Conservation (phyloP, 768 basidiomycete species). For the Symmetrospora coprosmae region DNA sequence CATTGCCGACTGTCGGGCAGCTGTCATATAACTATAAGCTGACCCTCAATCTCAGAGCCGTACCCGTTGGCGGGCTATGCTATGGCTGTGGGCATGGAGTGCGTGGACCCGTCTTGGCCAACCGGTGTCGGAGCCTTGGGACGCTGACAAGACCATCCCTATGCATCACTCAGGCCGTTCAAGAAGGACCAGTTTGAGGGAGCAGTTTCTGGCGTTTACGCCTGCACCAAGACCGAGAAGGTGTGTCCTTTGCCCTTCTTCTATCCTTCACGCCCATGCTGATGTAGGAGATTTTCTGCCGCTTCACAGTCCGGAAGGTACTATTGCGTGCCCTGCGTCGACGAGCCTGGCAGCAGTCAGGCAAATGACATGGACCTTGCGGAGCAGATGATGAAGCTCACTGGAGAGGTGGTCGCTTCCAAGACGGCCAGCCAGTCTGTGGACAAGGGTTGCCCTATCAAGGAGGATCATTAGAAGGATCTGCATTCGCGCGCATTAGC, state of each 20-base stretch:
- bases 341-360: slow-evolving; percentile 19
- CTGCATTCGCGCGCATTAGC: too few species aligned
- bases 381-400: slow-evolving; percentile 23
- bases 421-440: too few species aligned
- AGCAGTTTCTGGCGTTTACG: slow-evolving; percentile 12
- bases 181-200: slow-evolving; percentile 21
- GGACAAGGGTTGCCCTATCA: too few species aligned
- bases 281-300: not conserved
- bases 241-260: too few species aligned
- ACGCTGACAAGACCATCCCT: too few species aligned
- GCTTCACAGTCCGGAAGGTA: not conserved
- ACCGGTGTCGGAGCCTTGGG: too few species aligned
- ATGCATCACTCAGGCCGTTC: too few species aligned
- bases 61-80: slow-evolving; percentile 20
- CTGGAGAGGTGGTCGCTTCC: not conserved
- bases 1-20: slow-evolving; percentile 1
- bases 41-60: slow-evolving; percentile 21
- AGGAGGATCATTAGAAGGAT: too few species aligned
- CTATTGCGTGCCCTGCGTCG: slow-evolving; percentile 16
- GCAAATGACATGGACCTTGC: slow-evolving; percentile 10
- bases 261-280: not conserved
- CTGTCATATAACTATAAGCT: too few species aligned
- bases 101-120: too few species aligned
- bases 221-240: not conserved
- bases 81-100: slow-evolving; percentile 14